Evolutionary conservation across 768 basidiomycete species (phyloP).

Genomic region (Tylopilus plumbeoviolaceoides): DNA sequence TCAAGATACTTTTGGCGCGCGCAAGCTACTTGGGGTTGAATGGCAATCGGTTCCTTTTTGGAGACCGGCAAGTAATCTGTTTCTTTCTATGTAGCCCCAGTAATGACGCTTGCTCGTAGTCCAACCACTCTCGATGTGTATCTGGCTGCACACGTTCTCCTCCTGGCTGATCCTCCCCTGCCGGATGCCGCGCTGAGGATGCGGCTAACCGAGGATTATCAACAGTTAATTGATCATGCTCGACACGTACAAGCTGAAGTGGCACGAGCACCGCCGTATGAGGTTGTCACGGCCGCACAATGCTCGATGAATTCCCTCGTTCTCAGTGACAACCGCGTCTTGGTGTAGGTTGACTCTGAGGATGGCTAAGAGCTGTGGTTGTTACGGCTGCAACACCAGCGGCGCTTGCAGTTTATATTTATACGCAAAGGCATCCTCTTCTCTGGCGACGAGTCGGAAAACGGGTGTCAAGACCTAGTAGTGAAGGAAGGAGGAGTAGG

Average conservation of each 20-base stretch:
- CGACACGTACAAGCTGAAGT: constrained; percentile 40
- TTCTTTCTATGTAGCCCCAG: neutral
- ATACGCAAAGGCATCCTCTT: neutral
- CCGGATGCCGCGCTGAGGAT: constrained; percentile 56
- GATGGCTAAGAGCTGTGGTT: constrained; percentile 49
- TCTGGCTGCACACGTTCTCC: constrained; percentile 69
- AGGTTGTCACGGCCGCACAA: constrained; percentile 14
- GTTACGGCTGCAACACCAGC: constrained; percentile 49
- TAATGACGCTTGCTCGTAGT: constrained; percentile 34
- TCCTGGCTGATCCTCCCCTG: constrained; percentile 55
- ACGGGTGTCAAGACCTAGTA: neutral
- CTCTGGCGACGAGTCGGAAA: neutral
- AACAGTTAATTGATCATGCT: constrained; percentile 56
- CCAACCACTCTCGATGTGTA: constrained; percentile 60
- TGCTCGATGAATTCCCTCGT: constrained; percentile 37
- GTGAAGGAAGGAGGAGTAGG: constrained; percentile 12
- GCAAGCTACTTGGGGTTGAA: constrained; percentile 42
- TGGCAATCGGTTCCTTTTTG: constrained; percentile 48
- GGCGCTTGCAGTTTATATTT: constrained; percentile 38
- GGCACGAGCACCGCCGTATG: constrained; percentile 26
- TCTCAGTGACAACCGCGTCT: constrained; percentile 17
- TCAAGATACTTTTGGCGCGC: constrained; percentile 59
- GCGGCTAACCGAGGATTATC: constrained; percentile 53
- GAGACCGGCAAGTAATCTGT: constrained; percentile 38
- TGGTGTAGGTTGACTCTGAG: constrained; percentile 29